A percentile compares a stretch with the other conserved stretches of the same genome.
phyloP scores from a whole-genome alignment of 192 early-diverging fungal species.

The Globomyces pollinis-pini region DNA sequence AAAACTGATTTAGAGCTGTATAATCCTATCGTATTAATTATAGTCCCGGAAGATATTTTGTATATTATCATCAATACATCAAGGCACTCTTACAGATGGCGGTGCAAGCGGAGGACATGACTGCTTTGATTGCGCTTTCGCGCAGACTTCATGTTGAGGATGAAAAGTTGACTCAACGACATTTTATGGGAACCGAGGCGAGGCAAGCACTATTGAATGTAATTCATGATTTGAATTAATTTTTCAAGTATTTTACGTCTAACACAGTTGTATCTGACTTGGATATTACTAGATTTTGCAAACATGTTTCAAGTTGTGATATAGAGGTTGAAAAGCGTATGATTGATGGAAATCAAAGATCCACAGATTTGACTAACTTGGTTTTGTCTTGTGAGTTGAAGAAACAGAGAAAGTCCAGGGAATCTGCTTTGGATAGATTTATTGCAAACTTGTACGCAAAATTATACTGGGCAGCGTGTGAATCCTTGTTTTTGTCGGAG shows the following conservation, averaged over 20 bases:
- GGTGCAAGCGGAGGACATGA: background rate
- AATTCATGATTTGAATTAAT: background rate
- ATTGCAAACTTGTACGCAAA: conserved; percentile 1
- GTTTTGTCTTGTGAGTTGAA: conserved; percentile 2
- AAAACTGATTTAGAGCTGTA: conserved; percentile 62
- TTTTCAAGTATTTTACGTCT: background rate
- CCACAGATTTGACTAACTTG: background rate
- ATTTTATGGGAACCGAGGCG: background rate
- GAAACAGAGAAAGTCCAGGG: background rate
- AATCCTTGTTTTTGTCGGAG: background rate
- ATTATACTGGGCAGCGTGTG: background rate
- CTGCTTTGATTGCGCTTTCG: background rate
- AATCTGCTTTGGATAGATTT: conserved; percentile 6
- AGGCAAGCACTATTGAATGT: background rate
- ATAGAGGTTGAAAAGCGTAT: conserved; percentile 4
- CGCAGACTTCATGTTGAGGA: background rate
- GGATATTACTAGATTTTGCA: background rate
- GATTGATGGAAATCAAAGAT: background rate
- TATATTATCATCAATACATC: conserved; percentile 64
- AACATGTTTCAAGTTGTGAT: background rate
- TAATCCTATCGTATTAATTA: background rate
- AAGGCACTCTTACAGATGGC: conserved; percentile 49
- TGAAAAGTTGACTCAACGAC: background rate
- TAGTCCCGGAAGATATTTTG: conserved; percentile 65
- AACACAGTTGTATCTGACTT: background rate